Evolutionary conservation across 2,329 filamentous ascomycete genomes (phyloP).

Genomic region (Torrubiellomyces zombiae): DNA sequence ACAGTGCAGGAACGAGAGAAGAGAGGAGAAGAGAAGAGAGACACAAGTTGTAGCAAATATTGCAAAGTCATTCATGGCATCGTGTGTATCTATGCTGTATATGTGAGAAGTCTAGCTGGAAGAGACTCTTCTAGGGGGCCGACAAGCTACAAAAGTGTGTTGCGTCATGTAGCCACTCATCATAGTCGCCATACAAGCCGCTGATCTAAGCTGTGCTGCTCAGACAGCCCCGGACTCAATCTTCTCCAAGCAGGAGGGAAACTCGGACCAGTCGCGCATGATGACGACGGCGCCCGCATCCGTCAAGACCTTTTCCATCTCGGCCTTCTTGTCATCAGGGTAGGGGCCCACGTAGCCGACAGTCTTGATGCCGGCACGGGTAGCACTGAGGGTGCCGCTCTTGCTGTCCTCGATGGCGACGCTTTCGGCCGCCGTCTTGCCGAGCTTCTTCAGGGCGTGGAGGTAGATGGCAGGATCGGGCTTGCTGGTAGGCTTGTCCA

Average conservation of each 20-base stretch:
- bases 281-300: conserved; percentile 46
- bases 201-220: neutral
- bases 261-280: conserved; percentile 44
- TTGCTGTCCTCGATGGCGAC: conserved; percentile 81
- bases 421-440: conserved; percentile 52
- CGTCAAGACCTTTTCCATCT: conserved; percentile 46
- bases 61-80: too few species aligned
- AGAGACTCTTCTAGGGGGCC: too few species aligned
- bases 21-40: too few species aligned
- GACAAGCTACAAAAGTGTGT: too few species aligned
- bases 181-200: neutral
- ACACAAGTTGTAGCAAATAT: too few species aligned
- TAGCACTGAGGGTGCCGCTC: conserved; percentile 59
- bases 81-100: too few species aligned
- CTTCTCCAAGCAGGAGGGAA: conserved; percentile 28
- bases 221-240: conserved; percentile 24
- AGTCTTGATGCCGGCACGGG: conserved; percentile 61
- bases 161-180: too few species aligned
- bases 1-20: too few species aligned
- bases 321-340: conserved; percentile 37
- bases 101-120: too few species aligned
- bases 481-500: conserved; percentile 71
- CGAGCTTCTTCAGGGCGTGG: conserved; percentile 56
- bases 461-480: conserved; percentile 82
- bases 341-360: conserved; percentile 80